These are phyloP conservation scores for Syncephalastrum sp. DNA, from an alignment of 371 early-diverging fungal genomes.

Conservation along the genomic window DNA sequence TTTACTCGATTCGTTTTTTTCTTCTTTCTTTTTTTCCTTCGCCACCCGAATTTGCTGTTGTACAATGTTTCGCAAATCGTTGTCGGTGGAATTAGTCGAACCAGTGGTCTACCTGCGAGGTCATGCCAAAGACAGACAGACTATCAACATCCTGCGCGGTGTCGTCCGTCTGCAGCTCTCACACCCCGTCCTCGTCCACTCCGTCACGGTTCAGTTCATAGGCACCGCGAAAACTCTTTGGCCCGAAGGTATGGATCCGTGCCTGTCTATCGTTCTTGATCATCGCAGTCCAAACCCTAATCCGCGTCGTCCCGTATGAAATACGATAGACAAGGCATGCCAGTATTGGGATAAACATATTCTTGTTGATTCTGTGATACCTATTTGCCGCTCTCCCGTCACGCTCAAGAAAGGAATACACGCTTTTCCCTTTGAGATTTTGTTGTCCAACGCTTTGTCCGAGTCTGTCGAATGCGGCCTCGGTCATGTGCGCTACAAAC, in stretches of 20 bases:
- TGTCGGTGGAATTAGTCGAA: slow-evolving; percentile 41
- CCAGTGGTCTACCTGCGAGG: slow-evolving; percentile 37
- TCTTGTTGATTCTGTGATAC: slow-evolving; percentile 33
- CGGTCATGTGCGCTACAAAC: slow-evolving; percentile 37
- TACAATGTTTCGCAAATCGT: slow-evolving; percentile 34
- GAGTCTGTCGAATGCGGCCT: slow-evolving; percentile 46
- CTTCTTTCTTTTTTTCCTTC: slow-evolving; percentile 15
- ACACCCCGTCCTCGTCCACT: slow-evolving; percentile 22
- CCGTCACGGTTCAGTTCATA: slow-evolving; percentile 34
- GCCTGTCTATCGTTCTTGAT: neutral
- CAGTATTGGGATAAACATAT: slow-evolving; percentile 40
- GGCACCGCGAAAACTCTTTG: slow-evolving; percentile 43
- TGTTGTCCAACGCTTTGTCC: slow-evolving; percentile 39
- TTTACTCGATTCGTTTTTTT: slow-evolving; percentile 8
- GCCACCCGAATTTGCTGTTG: neutral
- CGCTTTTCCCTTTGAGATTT: slow-evolving; percentile 41
- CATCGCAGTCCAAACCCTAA: neutral
- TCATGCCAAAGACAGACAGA: slow-evolving; percentile 31
- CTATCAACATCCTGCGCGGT: slow-evolving; percentile 37
- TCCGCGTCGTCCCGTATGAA: neutral
- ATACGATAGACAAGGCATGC: slow-evolving; percentile 12
- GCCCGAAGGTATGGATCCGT: slow-evolving; percentile 34
- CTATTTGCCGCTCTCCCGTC: slow-evolving; percentile 27
- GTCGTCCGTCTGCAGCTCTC: slow-evolving; percentile 26
- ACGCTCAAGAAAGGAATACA: slow-evolving; percentile 31